Evolutionary conservation across 345 rosid species (phyloP).

Genomic region (Acer negundo): DNA sequence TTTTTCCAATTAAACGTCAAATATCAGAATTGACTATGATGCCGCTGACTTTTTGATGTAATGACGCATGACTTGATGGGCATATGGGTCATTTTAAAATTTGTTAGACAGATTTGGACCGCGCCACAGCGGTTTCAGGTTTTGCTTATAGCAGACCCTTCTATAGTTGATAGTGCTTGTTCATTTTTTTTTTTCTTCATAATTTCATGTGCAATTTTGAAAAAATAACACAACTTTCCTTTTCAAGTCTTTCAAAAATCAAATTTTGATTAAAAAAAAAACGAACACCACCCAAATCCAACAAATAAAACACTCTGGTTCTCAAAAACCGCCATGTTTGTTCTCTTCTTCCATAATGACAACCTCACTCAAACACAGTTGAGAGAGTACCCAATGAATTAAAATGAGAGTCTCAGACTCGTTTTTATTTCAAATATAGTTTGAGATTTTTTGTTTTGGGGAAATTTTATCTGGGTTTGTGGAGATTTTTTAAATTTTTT

Average conservation of each 20-base stretch:
- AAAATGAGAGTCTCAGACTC: not conserved
- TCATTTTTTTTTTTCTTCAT: no score
- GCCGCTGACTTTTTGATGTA: no score
- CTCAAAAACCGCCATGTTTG: not conserved
- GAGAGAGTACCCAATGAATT: no score
- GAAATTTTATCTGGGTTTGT: not conserved
- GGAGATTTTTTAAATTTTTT: not conserved
- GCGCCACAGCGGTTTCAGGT: no score
- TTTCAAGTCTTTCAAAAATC: constrained; percentile 37
- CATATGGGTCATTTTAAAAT: no score
- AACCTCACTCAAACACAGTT: not conserved
- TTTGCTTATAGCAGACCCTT: no score
- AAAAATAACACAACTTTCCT: constrained; percentile 15
- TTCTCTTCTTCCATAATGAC: not conserved
- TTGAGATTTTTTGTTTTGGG: constrained; percentile 8
- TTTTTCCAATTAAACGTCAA: not conserved
- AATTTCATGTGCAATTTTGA: constrained; percentile 24
- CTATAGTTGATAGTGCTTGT: no score
- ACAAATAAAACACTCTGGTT: not conserved
- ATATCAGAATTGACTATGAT: not conserved
- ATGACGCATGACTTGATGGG: no score
- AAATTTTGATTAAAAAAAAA: constrained; percentile 19
- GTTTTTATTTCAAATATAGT: no score
- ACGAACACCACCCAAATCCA: not conserved
- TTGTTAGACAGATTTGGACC: no score